Evolutionary conservation across 768 basidiomycete genomes (phyloP).

Genomic region (Mycena capillaripes): DNA sequence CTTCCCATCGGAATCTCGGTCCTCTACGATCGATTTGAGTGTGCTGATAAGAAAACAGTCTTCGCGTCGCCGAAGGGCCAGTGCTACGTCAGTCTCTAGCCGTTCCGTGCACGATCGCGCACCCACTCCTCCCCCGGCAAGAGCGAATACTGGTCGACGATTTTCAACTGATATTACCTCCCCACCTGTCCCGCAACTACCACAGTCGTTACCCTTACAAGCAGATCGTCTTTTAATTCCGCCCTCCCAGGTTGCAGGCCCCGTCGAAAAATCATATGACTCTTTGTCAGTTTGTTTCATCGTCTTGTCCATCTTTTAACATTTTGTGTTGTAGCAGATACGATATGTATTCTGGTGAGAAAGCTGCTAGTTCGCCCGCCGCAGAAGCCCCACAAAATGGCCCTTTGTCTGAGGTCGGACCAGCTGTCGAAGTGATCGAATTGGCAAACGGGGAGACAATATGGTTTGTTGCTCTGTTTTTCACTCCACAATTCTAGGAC

Average conservation of each 20-base stretch:
- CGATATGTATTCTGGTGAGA: constrained; percentile 84
- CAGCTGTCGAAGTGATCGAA: constrained; percentile 85
- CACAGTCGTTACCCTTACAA: constrained; percentile 63
- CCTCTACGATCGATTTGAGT: constrained; percentile 69
- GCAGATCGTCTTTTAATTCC: constrained; percentile 57
- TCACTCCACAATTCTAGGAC: neutral
- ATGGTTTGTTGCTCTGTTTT: constrained; percentile 65
- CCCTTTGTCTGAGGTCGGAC: constrained; percentile 60
- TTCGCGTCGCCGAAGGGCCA: constrained; percentile 72
- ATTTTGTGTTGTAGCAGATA: constrained; percentile 63
- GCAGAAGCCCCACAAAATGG: constrained; percentile 49
- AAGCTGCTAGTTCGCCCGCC: constrained; percentile 47
- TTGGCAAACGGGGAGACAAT: constrained; percentile 91
- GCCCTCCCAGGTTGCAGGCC: constrained; percentile 52
- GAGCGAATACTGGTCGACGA: constrained; percentile 63
- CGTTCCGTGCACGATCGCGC: constrained; percentile 86
- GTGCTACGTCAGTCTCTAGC: constrained; percentile 71
- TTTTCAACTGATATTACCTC: constrained; percentile 75
- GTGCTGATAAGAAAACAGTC: constrained; percentile 70
- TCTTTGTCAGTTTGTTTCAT: constrained; percentile 71
- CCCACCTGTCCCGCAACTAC: constrained; percentile 79
- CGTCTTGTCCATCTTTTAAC: constrained; percentile 36
- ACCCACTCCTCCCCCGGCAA: constrained; percentile 89
- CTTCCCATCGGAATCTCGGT: constrained; percentile 76
- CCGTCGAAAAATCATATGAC: constrained; percentile 81